Evolutionary conservation across 2,329 filamentous ascomycete genomes (phyloP), one percentile per base, ranked within the genome.

Genomic region (Aspergillus ibericus): DNA sequence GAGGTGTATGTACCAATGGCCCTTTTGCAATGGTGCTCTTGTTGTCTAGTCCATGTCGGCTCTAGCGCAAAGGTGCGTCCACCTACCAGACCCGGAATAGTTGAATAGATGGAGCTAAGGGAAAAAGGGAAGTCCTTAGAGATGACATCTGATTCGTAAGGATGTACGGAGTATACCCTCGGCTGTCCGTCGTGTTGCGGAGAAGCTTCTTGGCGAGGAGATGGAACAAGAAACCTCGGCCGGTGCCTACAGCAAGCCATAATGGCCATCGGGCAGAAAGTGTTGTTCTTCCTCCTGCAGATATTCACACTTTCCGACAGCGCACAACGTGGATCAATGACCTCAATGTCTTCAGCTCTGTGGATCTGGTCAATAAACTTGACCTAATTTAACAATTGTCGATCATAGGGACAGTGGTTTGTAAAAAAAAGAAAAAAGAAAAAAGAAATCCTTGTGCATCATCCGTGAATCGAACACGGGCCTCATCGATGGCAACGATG

Each of bases 381-480:
- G n/a, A n/a, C n/a, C n/a, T n/a, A n/a, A n/a, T n/a, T n/a, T n/a
- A n/a, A n/a, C n/a, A n/a, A n/a, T n/a, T n/a, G n/a, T n/a, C n/a
- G n/a, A n/a, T n/a, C n/a, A n/a, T 18, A 42, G 16, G 6, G 8
- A 18, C 9, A 42, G 38, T 20, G 20, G 20, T 1, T 22, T 20
- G 16, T 10, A 18, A 13, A 10, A 4, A 18, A 0, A 42, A 20
- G 36, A 0, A 15, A 15, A n/a, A 44, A 15, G 10, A 42, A 46
- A 46, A 46, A 46, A 25, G n/a, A n/a, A 25, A 46, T 25, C 13
- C n/a, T 4, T 9, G 12, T 77, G 75, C 75, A 77, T 76, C 74
- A 75, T 76, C 75, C 75, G 75, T 75, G 75, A 77, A 77, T 77
- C 75, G 75, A 77, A 77, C 75, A 75, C 75, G 75, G 74, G 74